These are phyloP conservation scores for Phytophthora boehmeriae DNA, from an alignment of 352 stramenopile genomes.

Conservation along the genomic window DNA sequence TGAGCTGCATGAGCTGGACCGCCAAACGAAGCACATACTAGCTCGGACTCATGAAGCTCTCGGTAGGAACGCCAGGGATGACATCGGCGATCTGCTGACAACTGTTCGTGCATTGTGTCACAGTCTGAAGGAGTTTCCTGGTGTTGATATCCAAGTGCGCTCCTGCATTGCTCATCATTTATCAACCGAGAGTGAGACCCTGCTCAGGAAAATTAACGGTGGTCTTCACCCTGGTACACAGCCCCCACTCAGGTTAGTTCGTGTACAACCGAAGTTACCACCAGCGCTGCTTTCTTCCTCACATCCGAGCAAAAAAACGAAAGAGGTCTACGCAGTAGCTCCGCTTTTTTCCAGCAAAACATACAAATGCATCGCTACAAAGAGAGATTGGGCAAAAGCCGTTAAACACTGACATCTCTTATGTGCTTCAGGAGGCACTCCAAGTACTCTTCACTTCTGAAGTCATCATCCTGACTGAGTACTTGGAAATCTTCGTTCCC, in stretches of 20 bases:
- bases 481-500: slow-evolving; percentile 43
- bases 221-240: background rate
- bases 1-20: slow-evolving; percentile 13
- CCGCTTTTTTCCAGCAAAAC: background rate
- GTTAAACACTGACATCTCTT: background rate
- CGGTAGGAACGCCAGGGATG: background rate
- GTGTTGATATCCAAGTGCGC: slow-evolving; percentile 4
- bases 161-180: slow-evolving; percentile 20
- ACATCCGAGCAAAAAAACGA: background rate
- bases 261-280: slow-evolving; percentile 1
- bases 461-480: slow-evolving; percentile 45
- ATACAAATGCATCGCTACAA: background rate
- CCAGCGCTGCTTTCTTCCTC: background rate
- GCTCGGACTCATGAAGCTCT: background rate
- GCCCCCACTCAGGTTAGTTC: too few relatives aligned
- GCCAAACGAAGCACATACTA: slow-evolving; percentile 8
- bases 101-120: background rate
- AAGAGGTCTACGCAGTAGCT: too few relatives aligned
- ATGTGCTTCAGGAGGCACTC: slow-evolving; percentile 20
- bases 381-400: background rate
- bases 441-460: slow-evolving; percentile 41
- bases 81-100: background rate
- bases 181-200: background rate
- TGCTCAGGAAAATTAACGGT: slow-evolving; percentile 4
- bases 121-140: background rate